Evolutionary conservation across 306 rosid species (phyloP), one percentile per base, ranked within the genome.

Genomic region (Medicago ruthenica): DNA sequence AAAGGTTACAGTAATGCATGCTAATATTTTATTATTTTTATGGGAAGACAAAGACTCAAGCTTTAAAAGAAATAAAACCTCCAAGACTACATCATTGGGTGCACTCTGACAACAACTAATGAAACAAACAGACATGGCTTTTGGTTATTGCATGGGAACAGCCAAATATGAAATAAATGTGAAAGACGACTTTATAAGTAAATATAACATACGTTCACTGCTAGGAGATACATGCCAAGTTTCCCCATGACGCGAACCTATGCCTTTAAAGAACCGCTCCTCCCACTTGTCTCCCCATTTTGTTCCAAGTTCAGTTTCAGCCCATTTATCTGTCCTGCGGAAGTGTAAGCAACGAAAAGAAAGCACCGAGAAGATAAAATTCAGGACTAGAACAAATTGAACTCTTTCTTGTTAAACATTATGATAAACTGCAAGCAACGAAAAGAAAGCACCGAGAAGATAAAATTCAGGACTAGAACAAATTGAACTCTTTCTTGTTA

Each of bases 261-360:
- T 92, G 77, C 97, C 96, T 68, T 87, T 75, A 54, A 95, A 92
- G 85, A 95, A 95, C 85, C 90, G 90, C 77, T 95, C 97, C 87
- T 95, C 98, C 98, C 97, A 95, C 90, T 95, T 95, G 89, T 95
- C 98, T 62, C 98, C 98, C 98, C 98, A 95, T 77, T 86, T 95
- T 63, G 97, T 95, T 53, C 98, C 98, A 78, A 89, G 89, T 82
- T 89, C 91, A 54, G 98, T 90, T 87, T 95, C 98, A 51, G 97
- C 97, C 98, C 98, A 95, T 75, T 95, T 95, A 86, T 95, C 98
- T 65, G 97, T 95, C 98, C 97, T 92, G 97, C 75, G 76, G 63
- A 82, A 68, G 76, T 77, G 67, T 67, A 78, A 77, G 72, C 59
- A 74, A 78, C 67, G 60, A 69, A 31, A 54, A 67, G 77, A 39